phyloP scores from a whole-genome alignment of 768 basidiomycete genomes.

The Stropharia rugosoannulata region DNA sequence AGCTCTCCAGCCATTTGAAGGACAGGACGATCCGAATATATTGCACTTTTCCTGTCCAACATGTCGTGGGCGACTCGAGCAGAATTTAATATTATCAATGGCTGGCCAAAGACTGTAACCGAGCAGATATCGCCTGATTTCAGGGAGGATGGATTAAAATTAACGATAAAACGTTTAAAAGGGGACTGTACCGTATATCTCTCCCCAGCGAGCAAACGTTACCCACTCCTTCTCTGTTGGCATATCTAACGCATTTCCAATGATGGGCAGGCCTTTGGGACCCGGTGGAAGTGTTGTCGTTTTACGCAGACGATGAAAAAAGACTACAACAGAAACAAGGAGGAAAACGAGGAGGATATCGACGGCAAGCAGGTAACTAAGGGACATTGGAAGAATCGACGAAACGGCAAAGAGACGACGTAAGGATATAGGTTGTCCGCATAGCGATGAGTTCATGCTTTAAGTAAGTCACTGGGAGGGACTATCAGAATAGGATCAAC shows the following conservation, averaged over 20 bases:
- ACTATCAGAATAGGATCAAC: conserved; percentile 32
- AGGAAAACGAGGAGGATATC: conserved; percentile 31
- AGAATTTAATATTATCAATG: conserved; percentile 56
- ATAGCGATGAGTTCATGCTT: conserved; percentile 27
- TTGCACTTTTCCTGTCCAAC: conserved; percentile 64
- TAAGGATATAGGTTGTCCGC: conserved; percentile 22
- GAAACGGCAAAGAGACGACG: conserved; percentile 18
- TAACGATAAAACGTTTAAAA: background rate
- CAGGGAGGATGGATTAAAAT: background rate
- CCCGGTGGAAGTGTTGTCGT: conserved; percentile 44
- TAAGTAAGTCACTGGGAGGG: conserved; percentile 34
- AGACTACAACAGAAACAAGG: conserved; percentile 31
- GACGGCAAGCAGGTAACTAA: conserved; percentile 7
- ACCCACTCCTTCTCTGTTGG: conserved; percentile 49
- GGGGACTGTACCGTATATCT: conserved; percentile 43
- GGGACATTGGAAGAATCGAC: conserved; percentile 23
- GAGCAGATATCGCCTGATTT: conserved; percentile 58
- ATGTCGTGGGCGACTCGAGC: conserved; percentile 51
- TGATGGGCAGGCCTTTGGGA: conserved; percentile 49
- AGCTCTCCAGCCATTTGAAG: conserved; percentile 55
- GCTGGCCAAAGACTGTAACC: conserved; percentile 57
- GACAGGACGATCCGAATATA: conserved; percentile 67
- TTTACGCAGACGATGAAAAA: conserved; percentile 24
- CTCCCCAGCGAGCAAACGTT: conserved; percentile 51
- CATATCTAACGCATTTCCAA: conserved; percentile 57